A percentile compares a stretch with the other conserved stretches of the same genome.
Conservation (phyloP, 2,329 filamentous ascomycete species). For the Epichloe bromicola region DNA sequence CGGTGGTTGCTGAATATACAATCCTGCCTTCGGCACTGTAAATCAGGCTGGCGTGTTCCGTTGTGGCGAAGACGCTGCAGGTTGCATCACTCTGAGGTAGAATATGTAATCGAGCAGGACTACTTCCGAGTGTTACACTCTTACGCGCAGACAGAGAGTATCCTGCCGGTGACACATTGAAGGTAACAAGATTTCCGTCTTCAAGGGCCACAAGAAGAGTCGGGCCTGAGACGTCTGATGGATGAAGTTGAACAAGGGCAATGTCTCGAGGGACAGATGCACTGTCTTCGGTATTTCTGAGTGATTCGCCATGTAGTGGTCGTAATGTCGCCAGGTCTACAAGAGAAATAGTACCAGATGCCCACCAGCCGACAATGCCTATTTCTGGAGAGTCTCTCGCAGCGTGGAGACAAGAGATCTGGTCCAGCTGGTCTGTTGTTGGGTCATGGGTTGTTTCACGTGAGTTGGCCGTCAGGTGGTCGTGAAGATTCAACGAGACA, state of each 20-base stretch:
- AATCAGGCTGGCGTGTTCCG: slow-evolving; percentile 86
- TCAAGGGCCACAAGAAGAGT: slow-evolving; percentile 85
- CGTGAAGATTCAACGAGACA: slow-evolving; percentile 51
- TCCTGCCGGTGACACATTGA: slow-evolving; percentile 51
- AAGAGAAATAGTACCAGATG: slow-evolving; percentile 65
- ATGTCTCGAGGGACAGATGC: slow-evolving; percentile 75
- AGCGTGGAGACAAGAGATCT: slow-evolving; percentile 76
- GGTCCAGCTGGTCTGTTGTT: slow-evolving; percentile 34
- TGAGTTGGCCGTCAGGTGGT: slow-evolving; percentile 42
- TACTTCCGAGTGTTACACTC: slow-evolving; percentile 72
- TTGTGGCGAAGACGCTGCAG: slow-evolving; percentile 81
- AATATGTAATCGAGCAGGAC: slow-evolving; percentile 69
- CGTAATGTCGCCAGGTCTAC: slow-evolving; percentile 55
- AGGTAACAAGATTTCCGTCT: slow-evolving; percentile 82
- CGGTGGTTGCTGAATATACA: slow-evolving; percentile 86
- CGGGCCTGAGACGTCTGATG: slow-evolving; percentile 40
- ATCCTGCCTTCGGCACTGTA: slow-evolving; percentile 80
- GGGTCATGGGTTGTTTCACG: slow-evolving; percentile 46
- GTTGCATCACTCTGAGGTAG: slow-evolving; percentile 56
- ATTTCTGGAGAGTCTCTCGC: slow-evolving; percentile 48
- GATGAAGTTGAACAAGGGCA: slow-evolving; percentile 65
- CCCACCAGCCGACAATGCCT: slow-evolving; percentile 80
- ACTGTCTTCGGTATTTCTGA: slow-evolving; percentile 49
- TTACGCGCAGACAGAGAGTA: slow-evolving; percentile 59
- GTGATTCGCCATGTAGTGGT: slow-evolving; percentile 49